These are phyloP conservation scores for Ambrosia trifida DNA, from an alignment of 129 eudicot species.

Conservation along the genomic window DNA sequence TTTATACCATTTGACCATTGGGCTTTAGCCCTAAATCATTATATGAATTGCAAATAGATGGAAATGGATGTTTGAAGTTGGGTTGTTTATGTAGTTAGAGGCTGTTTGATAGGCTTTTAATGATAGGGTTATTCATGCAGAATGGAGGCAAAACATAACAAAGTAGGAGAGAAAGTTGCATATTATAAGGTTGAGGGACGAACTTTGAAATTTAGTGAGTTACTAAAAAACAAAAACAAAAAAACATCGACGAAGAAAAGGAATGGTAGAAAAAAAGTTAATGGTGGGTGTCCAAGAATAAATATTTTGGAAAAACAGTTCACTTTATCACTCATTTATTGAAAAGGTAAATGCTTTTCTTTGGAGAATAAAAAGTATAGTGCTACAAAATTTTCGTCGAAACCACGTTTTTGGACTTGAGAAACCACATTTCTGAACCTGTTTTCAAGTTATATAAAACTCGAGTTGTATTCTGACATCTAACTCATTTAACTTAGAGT, in stretches of 20 bases:
- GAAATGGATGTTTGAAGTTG: too few relatives aligned
- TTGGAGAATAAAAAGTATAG: not conserved
- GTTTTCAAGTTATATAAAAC: too few relatives aligned
- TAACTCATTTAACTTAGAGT: too few relatives aligned
- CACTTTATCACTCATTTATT: constrained; percentile 19
- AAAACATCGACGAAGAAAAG: not conserved
- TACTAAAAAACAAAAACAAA: too few relatives aligned
- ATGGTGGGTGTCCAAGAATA: constrained; percentile 38
- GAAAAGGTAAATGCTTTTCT: constrained; percentile 18
- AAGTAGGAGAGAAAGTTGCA: not conserved
- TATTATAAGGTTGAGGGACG: not conserved
- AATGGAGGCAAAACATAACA: not conserved
- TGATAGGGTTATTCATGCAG: too few relatives aligned
- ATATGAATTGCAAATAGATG: too few relatives aligned
- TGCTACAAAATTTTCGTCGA: not conserved
- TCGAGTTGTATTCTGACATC: too few relatives aligned
- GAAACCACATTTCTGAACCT: not conserved
- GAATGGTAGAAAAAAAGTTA: constrained; percentile 15
- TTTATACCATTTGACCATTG: too few relatives aligned
- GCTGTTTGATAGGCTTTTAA: too few relatives aligned
- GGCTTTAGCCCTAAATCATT: too few relatives aligned
- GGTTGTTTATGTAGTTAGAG: too few relatives aligned
- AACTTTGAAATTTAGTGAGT: not conserved
- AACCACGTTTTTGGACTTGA: not conserved
- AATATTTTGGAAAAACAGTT: constrained; percentile 22